Base-by-base conservation (phyloP, 768 basidiomycete species). In the Psilocybe tampanensis region DNA sequence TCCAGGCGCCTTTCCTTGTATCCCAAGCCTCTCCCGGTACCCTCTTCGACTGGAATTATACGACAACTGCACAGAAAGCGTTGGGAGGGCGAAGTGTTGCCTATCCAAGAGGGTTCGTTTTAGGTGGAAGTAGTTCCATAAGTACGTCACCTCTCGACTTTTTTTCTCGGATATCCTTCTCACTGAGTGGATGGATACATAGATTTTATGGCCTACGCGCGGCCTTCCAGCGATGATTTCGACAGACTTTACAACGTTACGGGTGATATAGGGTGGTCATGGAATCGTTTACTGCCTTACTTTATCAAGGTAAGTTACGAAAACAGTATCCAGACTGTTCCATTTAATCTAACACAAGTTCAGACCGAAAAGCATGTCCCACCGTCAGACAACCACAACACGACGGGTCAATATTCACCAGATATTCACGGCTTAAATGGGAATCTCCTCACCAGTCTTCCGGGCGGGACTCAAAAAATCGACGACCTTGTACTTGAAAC, bases 281-380 rank as follows among this genome's bases (percentile, higher is more conserved):
- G 57, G 57, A 36, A 49, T 21, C 29, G 41, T 13, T 39, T 58
- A 26, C n/a, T 48, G 8, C 52, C 36, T 1, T 58, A 58, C 23
- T 42, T 58, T 32, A 43, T 47, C 26, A 58, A 58, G 57, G 57
- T 54, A 6, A 3, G 50, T 23, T 2, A 6, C 2, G 13, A 12
- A 18, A 15, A 17, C 9, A 29, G 29, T 5, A 29, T 9, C 15
- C 5, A 11, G 15, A 7, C 19, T 3, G 0, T 26, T 8, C 19
- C 9, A 21, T 1, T 1, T 21, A 6, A 2, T 9, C n/a, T n/a
- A 34, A 11, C 22, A 44, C 36, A 8, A 33, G 51, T 12, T 22
- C 41, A 76, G 74, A 65, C 64, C 41, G 75, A 76, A 55, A 60
- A 59, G 44, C 66, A 59, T 33, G 63, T 60, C 2, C 41, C 63